These are phyloP conservation scores for Colletotrichum sp. DNA, from an alignment of 2,329 filamentous ascomycete genomes.

Conservation along the genomic window DNA sequence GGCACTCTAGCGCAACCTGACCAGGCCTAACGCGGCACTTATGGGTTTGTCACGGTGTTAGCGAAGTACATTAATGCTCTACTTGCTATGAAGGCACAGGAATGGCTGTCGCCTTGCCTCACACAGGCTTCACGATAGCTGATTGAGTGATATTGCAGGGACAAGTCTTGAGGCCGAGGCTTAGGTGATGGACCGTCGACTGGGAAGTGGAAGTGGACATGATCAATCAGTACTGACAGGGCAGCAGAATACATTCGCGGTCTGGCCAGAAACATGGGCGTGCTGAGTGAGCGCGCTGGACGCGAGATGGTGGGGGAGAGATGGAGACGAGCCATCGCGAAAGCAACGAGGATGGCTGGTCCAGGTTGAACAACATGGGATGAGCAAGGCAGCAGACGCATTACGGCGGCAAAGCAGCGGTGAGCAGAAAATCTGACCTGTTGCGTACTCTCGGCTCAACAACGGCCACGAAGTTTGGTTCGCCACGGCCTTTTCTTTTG, in stretches of 20 bases:
- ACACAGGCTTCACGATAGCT: neutral
- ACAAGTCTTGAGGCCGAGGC: neutral
- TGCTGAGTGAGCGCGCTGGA: conserved; percentile 12
- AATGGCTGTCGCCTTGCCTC: neutral
- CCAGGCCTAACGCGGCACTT: neutral
- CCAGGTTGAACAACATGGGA: neutral
- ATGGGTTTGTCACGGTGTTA: neutral
- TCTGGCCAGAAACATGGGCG: neutral
- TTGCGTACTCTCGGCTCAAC: neutral
- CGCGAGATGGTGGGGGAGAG: conserved; percentile 4
- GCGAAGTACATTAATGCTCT: neutral
- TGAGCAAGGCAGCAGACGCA: neutral
- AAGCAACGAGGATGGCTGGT: neutral
- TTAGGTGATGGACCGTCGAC: neutral
- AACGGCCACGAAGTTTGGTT: neutral
- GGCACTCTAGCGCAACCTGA: neutral
- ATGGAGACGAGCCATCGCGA: neutral
- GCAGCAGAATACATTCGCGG: neutral
- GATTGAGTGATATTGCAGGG: neutral
- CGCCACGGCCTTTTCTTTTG: neutral
- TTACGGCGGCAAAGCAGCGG: conserved; percentile 18
- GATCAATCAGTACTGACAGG: neutral
- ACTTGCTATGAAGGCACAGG: too few relatives aligned
- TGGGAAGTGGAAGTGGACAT: neutral
- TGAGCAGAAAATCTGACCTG: conserved; percentile 18